Base-by-base conservation (phyloP, 2,329 filamentous ascomycete genomes). In the Aspergillus pseudotamarii region DNA sequence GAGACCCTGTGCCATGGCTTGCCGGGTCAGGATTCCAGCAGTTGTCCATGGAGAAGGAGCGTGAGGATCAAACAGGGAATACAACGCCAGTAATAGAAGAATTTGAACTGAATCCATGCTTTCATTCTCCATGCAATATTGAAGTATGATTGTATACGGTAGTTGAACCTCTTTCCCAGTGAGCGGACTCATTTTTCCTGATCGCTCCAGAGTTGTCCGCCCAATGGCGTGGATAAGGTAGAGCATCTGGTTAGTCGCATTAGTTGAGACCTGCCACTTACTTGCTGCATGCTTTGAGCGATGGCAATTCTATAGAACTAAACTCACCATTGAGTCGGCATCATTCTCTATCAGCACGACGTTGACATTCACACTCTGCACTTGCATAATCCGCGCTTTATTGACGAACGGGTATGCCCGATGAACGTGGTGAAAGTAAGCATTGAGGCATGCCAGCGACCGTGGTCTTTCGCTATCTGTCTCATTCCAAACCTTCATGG, bases 1-100 rank as follows among this genome's bases (percentile, higher is more conserved):
- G 9, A 61, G 45, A 12, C 59, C 59, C 30, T 61, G 59, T 6
- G 59, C 45, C 43, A 58, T 48, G 10, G 59, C 59, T 30, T 61
- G 59, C 19, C 59, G 30, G 12, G 59, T 61, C 14, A 61, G 38
- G 23, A 61, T 53, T 1, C 59, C 59, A 3, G 54, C 59, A 21
- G 53, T 58, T 9, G 54, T 57, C 59, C 59, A 61, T 26, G 59
- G 56, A 16, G n/a, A 32, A 6, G 59, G 45, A 0, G 54, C 59
- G 4, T 41, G 16, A 19, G 46, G 46, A 30, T 50, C 46, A 30
- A 50, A 50, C 6, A 50, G 23, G 1, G 46, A 50, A 32, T 50
- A 50, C 26, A 50, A 28, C 16, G 16, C 1, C 26, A 50, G 16
- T 19, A 50, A 10, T 19, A 50, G 23, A 19, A 50, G 46, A 4